Base-by-base conservation (phyloP, 306 rosid genomes). In the Prunus salicina region DNA sequence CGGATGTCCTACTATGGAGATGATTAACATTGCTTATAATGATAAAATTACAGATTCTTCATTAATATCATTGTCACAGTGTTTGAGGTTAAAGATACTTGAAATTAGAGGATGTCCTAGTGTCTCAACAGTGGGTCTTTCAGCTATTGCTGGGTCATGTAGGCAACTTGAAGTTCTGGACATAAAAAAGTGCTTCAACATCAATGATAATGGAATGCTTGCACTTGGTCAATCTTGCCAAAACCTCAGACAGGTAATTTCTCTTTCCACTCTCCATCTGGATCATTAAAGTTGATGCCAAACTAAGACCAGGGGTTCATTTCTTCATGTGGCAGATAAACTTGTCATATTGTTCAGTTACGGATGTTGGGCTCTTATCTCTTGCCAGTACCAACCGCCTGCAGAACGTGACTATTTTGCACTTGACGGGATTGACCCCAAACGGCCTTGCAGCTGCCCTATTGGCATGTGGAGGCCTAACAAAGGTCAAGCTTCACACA, bases 341-440 rank as follows among this genome's bases (percentile, higher is more conserved):
- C 82, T 72, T 91, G 67, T 91, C 97, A 68, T 72, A 76, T 58
- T 83, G 92, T 82, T 86, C 89, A 3, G 89, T 91, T 32, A 89
- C 94, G 8, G 94, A 91, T 52, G 72, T 64, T 12, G 94, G 94
- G 43, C 92, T 91, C 45, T 51, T 89, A 67, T 88, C 92, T 63
- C 89, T 91, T 1, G 83, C 93, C 4, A 75, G 82, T 72, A 88
- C 81, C 60, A 86, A 83, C 74, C 82, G 90, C 77, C 81, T 91
- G 2, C 84, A 73, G 67, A 58, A 82, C 76, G 72, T 88, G 76
- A 83, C 91, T 69, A 88, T 91, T 74, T 82, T 88, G 82, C 87
- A 85, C 81, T 75, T 88, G 76, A 80, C 82, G 25, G 89, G 87
- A 52, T 78, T 89, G 85, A 89, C 89, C 78, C 84, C 91, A 20